phyloP scores from a whole-genome alignment of 2,329 filamentous ascomycete species.

The Stachybotrys chlorohalonatus region DNA sequence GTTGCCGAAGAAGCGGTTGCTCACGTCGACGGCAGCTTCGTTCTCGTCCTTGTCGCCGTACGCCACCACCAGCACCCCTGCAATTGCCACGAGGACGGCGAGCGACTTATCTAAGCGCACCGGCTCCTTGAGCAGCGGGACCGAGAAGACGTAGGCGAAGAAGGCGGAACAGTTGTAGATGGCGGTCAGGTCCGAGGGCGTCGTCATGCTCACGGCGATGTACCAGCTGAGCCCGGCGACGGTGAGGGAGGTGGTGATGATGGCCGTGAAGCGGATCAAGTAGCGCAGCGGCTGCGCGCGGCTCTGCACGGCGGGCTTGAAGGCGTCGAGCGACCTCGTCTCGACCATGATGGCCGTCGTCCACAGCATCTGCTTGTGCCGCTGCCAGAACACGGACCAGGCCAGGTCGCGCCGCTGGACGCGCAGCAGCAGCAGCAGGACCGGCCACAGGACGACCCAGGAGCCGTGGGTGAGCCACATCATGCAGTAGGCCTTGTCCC shows the following conservation, averaged over 20 bases:
- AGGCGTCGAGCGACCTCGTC: constrained; percentile 62
- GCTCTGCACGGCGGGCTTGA: constrained; percentile 26
- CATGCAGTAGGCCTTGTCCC: constrained; percentile 99
- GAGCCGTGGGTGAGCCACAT: constrained; percentile 95
- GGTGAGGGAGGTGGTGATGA: constrained; percentile 79
- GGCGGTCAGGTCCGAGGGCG: constrained; percentile 84
- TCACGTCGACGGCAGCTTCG: constrained; percentile 36
- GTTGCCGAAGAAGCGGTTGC: constrained; percentile 72
- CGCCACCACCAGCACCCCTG: constrained; percentile 87
- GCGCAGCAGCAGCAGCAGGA: constrained; percentile 71
- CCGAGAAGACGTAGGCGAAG: constrained; percentile 95
- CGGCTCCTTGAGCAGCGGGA: constrained; percentile 80
- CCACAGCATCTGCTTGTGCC: constrained; percentile 40
- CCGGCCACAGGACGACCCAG: constrained; percentile 83
- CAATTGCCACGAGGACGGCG: constrained; percentile 78
- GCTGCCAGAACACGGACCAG: constrained; percentile 79
- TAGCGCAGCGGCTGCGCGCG: constrained; percentile 48
- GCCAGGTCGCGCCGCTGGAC: constrained; percentile 69
- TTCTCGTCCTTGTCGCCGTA: constrained; percentile 66
- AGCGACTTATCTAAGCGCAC: constrained; percentile 76
- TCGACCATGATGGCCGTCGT: constrained; percentile 73
- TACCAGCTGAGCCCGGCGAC: constrained; percentile 94
- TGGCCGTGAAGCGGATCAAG: constrained; percentile 67
- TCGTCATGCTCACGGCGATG: constrained; percentile 86
- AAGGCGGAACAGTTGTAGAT: constrained; percentile 99